Evolutionary conservation across 306 rosid genomes (phyloP).

Genomic region (Ammopiptanthus mongolicus): DNA sequence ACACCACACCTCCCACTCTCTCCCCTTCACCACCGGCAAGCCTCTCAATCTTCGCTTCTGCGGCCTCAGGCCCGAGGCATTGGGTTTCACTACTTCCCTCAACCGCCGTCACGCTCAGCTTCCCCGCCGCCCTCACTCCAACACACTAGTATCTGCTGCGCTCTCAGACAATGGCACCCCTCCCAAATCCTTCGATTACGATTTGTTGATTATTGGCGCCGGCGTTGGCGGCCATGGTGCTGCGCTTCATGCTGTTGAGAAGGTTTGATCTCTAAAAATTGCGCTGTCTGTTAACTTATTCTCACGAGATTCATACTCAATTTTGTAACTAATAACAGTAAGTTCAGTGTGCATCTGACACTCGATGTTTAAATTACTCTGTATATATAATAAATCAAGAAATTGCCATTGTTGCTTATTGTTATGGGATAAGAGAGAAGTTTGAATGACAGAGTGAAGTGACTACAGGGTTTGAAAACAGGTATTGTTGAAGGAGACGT

Average conservation of each 20-base stretch:
- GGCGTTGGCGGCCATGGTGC: constrained; percentile 99
- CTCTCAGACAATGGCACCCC: constrained; percentile 64
- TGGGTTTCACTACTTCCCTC: constrained; percentile 40
- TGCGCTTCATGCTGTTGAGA: constrained; percentile 93
- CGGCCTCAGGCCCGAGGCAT: constrained; percentile 67
- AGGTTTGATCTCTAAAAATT: constrained; percentile 39
- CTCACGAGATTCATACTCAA: background rate
- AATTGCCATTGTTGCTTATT: background rate
- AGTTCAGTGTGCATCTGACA: background rate
- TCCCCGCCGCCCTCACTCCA: constrained; percentile 16
- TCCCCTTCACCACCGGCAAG: constrained; percentile 9
- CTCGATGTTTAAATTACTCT: background rate
- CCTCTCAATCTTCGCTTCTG: constrained; percentile 76
- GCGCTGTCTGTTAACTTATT: background rate
- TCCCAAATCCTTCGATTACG: constrained; percentile 76
- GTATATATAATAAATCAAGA: background rate
- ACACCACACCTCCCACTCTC: constrained; percentile 8
- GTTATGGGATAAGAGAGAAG: background rate
- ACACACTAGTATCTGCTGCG: constrained; percentile 43
- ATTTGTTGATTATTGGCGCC: constrained; percentile 87
- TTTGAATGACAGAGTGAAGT: background rate
- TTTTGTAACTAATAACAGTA: background rate
- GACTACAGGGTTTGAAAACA: constrained; percentile 87
- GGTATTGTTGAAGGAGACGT: constrained; percentile 92
- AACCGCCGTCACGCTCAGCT: constrained; percentile 20